Evolutionary conservation across 495 filamentous ascomycete species (phyloP).

Genomic region (Aspergillus nanangensis): DNA sequence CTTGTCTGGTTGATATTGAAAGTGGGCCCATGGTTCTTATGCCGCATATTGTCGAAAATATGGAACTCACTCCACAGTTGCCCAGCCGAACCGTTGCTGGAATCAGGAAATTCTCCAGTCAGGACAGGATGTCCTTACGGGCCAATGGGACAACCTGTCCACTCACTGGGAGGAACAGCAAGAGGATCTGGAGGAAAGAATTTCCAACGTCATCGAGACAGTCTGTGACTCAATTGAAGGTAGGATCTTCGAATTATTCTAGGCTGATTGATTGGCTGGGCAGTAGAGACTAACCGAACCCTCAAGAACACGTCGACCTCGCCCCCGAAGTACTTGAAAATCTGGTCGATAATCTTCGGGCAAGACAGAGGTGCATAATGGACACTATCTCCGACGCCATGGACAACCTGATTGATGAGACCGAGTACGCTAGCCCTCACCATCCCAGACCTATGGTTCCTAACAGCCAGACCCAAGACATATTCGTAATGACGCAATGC

Average conservation of each 20-base stretch:
- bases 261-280: background rate
- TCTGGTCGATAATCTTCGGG: slow-evolving; percentile 7
- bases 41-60: slow-evolving; percentile 24
- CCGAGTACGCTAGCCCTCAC: slow-evolving; percentile 5
- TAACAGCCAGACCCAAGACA: background rate
- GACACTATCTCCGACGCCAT: slow-evolving; percentile 2
- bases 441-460: background rate
- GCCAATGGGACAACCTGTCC: slow-evolving; percentile 3
- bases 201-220: background rate
- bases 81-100: slow-evolving; percentile 15
- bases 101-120: slow-evolving; percentile 16
- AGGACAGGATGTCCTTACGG: background rate
- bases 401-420: background rate
- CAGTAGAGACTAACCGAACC: background rate
- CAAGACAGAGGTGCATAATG: slow-evolving; percentile 9
- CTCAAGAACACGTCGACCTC: slow-evolving; percentile 4
- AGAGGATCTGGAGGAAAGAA: background rate
- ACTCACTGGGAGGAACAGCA: background rate
- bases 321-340: slow-evolving; percentile 12
- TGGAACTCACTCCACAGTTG: slow-evolving; percentile 10
- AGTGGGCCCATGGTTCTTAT: slow-evolving; percentile 23
- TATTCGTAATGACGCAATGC: slow-evolving; percentile 9
- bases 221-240: slow-evolving; percentile 7
- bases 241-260: background rate
- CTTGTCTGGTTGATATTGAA: background rate